Conservation (phyloP, 1,139 yeast genomes). For the Yamadazyma epiphylla region DNA sequence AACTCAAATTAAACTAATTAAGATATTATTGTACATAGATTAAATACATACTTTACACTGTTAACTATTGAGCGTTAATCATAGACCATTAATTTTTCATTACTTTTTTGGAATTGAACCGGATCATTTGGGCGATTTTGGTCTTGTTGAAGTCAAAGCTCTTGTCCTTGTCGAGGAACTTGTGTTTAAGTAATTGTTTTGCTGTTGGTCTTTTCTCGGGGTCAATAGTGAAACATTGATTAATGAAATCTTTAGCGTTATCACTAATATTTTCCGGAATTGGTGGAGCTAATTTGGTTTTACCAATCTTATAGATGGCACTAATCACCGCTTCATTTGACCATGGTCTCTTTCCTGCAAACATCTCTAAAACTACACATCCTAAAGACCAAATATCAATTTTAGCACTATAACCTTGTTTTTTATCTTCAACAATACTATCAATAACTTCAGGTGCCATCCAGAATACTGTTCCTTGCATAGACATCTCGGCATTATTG, state of each 20-base stretch:
- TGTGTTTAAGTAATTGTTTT: slow-evolving; percentile 54
- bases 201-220: slow-evolving; percentile 91
- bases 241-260: slow-evolving; percentile 68
- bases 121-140: slow-evolving; percentile 49
- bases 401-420: slow-evolving; percentile 94
- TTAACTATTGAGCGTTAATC: background rate
- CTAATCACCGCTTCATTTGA: slow-evolving; percentile 74
- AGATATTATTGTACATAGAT: slow-evolving; percentile 1
- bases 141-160: slow-evolving; percentile 62
- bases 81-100: background rate
- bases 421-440: slow-evolving; percentile 67
- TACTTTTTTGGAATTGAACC: slow-evolving; percentile 26
- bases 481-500: slow-evolving; percentile 92
- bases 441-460: slow-evolving; percentile 99
- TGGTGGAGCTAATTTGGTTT: slow-evolving; percentile 83
- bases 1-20: slow-evolving; percentile 48
- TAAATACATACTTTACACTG: slow-evolving; percentile 1
- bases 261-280: slow-evolving; percentile 82
- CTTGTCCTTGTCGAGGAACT: slow-evolving; percentile 48
- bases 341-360: slow-evolving; percentile 84
- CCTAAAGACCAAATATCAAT: slow-evolving; percentile 93
- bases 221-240: slow-evolving; percentile 74
- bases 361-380: slow-evolving; percentile 95
- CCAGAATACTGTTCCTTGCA: slow-evolving; percentile 99
- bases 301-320: slow-evolving; percentile 74